A percentile compares a stretch with the other conserved stretches of the same genome.
phyloP scores from a whole-genome alignment of 495 filamentous ascomycete genomes.

The Neurospora sp. region DNA sequence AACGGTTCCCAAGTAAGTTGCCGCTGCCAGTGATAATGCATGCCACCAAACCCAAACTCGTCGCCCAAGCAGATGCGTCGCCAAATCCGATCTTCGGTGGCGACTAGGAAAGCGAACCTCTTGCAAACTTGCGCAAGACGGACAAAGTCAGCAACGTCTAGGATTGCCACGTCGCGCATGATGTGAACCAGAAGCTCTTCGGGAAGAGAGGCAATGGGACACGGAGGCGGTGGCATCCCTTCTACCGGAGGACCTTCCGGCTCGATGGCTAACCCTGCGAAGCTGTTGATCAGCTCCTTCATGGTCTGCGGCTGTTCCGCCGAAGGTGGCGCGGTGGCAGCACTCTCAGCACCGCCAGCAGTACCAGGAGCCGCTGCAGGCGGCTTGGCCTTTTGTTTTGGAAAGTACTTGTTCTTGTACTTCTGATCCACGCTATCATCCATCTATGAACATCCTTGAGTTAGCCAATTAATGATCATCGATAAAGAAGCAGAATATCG shows the following conservation, averaged over 20 bases:
- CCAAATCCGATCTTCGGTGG: slow-evolving; percentile 86
- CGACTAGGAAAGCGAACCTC: slow-evolving; percentile 72
- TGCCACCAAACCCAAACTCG: slow-evolving; percentile 69
- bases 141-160: slow-evolving; percentile 70
- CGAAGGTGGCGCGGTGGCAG: not conserved
- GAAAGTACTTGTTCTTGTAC: slow-evolving; percentile 88
- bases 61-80: slow-evolving; percentile 57
- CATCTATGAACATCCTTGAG: slow-evolving; percentile 39
- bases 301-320: slow-evolving; percentile 30
- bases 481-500: not conserved
- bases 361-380: slow-evolving; percentile 17
- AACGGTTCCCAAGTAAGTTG: slow-evolving; percentile 54
- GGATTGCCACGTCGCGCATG: slow-evolving; percentile 51
- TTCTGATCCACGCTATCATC: slow-evolving; percentile 73
- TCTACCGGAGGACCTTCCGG: slow-evolving; percentile 47
- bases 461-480: slow-evolving; percentile 11
- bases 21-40: slow-evolving; percentile 72
- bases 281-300: slow-evolving; percentile 65
- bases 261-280: slow-evolving; percentile 54
- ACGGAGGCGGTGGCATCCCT: slow-evolving; percentile 57
- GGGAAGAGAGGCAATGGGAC: slow-evolving; percentile 67
- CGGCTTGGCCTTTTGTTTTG: slow-evolving; percentile 36
- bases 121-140: slow-evolving; percentile 81
- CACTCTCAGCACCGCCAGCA: not conserved
- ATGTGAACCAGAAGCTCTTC: slow-evolving; percentile 66